phyloP scores from a whole-genome alignment of 1,284 basidiomycete genomes.

The Ustilago cynodontis region DNA sequence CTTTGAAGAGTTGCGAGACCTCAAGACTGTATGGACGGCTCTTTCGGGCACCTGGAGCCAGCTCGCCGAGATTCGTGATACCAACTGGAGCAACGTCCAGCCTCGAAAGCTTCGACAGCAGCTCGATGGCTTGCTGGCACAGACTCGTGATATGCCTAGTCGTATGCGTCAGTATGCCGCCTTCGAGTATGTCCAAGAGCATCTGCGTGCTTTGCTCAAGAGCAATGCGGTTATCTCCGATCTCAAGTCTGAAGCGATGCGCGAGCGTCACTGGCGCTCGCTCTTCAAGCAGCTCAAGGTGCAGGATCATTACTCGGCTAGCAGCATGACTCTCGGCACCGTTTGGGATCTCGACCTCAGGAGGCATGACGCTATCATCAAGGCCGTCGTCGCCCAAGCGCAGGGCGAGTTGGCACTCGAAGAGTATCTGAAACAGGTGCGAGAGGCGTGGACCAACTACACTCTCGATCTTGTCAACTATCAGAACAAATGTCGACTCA shows the following conservation, averaged over 20 bases:
- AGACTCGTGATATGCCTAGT: constrained; percentile 98
- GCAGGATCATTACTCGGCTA: constrained; percentile 68
- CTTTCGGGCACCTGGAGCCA: constrained; percentile 97
- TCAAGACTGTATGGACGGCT: constrained; percentile 99
- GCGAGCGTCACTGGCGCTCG: constrained; percentile 98
- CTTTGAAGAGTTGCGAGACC: constrained; percentile 92
- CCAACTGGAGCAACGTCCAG: constrained; percentile 85
- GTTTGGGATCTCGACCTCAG: constrained; percentile 98
- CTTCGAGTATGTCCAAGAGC: constrained; percentile 97
- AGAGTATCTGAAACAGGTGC: constrained; percentile 75
- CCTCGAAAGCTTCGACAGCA: constrained; percentile 94
- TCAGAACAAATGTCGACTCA: constrained; percentile 97
- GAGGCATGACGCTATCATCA: constrained; percentile 89
- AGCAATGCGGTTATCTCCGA: constrained; percentile 89
- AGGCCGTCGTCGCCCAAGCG: constrained; percentile 95
- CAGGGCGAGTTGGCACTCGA: constrained; percentile 82
- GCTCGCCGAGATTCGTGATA: constrained; percentile 87
- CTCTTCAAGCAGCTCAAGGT: constrained; percentile 88
- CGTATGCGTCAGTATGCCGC: constrained; percentile 99
- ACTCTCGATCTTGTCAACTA: constrained; percentile 97
- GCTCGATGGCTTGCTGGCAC: constrained; percentile 86
- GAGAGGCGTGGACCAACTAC: constrained; percentile 96
- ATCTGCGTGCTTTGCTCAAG: constrained; percentile 86
- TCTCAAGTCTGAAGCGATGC: constrained; percentile 94
- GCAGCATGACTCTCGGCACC: constrained; percentile 91